phyloP scores from a whole-genome alignment of 2,329 filamentous ascomycete species.

The Sporothrix schenckii region DNA sequence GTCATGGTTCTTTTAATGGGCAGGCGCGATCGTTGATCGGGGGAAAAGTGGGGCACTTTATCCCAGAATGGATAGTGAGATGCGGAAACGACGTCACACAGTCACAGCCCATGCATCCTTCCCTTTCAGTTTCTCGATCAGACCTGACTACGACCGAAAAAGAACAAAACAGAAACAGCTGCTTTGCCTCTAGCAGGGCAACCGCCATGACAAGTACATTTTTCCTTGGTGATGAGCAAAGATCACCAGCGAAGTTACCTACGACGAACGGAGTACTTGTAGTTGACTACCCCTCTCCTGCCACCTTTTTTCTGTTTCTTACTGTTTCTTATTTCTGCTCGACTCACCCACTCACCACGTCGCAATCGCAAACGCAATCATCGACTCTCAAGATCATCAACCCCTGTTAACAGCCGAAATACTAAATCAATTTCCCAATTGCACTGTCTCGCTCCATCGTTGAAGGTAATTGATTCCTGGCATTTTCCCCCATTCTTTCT shows the following conservation, averaged over 20 bases:
- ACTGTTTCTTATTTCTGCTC: background rate
- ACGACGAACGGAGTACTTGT: background rate
- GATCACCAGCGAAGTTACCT: background rate
- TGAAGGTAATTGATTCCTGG: background rate
- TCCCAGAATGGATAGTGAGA: background rate
- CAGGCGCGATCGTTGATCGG: conserved; percentile 23
- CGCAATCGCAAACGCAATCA: background rate
- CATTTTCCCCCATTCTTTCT: background rate
- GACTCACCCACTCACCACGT: background rate
- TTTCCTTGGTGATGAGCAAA: background rate
- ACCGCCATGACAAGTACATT: conserved; percentile 4
- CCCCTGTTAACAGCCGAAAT: background rate
- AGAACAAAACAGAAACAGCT: background rate
- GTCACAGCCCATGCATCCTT: conserved; percentile 6
- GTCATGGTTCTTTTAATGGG: background rate
- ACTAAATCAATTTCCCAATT: background rate
- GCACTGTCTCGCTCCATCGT: too few relatives aligned
- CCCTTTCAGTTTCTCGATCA: conserved; percentile 1
- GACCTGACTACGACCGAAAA: conserved; percentile 19
- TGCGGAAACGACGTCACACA: conserved; percentile 27
- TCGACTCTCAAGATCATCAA: background rate
- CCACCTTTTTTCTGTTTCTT: background rate
- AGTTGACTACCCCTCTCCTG: conserved; percentile 5
- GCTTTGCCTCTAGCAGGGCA: conserved; percentile 8
- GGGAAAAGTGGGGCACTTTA: conserved; percentile 10